Base-by-base conservation (phyloP, 1,284 basidiomycete genomes). In the Naganishia liquefaciens region DNA sequence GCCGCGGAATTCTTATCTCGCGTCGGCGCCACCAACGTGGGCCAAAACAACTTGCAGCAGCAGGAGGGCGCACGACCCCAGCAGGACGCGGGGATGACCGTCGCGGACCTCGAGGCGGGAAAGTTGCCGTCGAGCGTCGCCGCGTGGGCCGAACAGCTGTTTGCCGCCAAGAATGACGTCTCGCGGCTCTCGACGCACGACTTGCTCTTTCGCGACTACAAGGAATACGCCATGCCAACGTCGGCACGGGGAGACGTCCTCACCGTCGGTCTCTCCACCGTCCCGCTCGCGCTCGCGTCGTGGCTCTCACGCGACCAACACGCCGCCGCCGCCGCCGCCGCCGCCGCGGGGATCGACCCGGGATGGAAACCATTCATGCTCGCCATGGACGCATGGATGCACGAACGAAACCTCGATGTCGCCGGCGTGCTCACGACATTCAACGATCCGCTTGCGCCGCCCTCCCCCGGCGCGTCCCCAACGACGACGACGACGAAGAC, bases 141-240 rank as follows among this genome's bases (percentile, higher is more conserved):
- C 2, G 76, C 80, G 0, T 83, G 89, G 27, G 81, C 83, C 6
- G 70, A 76, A 6, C 78, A 80, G 0, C 83, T 97, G 7, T 72
- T 75, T 9, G 72, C 77, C 1, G 84, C 85, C 77, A 98, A 98
- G 75, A 74, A 73, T 4, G 84, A 88, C 67, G 81, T 97, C 10
- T 83, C 84, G 0, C 83, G 86, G 67, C 82, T 98, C 28, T 81
- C 80, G 39, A 86, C 87, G 0, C 81, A 84, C 54, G 91, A 97
- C 71, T 84, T 97, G 30, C 83, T 98, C 4, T 82, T 89, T 21
- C 82, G 95, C 21, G 95, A 98, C 77, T 99, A 94, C 83, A 98
- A 99, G 77, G 87, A 94, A 72, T 94, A 92, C 75, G 71, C 74
- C 3, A 80, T 84, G 70, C 75, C 77, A 2, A 83, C 84, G 0